Evolutionary conservation across 2,329 filamentous ascomycete species (phyloP).

Genomic region (Cadophora malorum): DNA sequence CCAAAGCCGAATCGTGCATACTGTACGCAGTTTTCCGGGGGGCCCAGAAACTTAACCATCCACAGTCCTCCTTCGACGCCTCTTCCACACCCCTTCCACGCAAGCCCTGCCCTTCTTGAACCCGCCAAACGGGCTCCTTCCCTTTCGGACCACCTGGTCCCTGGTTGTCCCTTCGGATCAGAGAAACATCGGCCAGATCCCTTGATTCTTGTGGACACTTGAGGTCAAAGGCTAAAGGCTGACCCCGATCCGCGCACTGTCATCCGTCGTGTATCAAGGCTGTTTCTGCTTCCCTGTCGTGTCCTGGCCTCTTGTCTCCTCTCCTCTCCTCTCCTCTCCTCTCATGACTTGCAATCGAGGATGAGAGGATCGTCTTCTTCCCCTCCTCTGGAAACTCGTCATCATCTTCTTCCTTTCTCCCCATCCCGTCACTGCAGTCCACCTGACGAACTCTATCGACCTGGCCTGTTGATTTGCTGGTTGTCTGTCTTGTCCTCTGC

Average conservation of each 20-base stretch:
- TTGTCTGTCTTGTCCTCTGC: not conserved
- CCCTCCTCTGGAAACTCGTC: slow-evolving; percentile 5
- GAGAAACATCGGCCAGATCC: slow-evolving; percentile 1
- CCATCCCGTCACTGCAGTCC: not conserved
- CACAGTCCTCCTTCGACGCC: not conserved
- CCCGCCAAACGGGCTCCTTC: slow-evolving; percentile 13
- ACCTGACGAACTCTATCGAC: slow-evolving; percentile 9
- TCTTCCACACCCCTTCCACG: slow-evolving; percentile 16
- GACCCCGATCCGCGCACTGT: slow-evolving; percentile 16
- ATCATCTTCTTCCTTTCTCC: slow-evolving; percentile 1
- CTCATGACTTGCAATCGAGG: not conserved
- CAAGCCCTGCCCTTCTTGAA: not conserved
- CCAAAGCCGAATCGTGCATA: slow-evolving; percentile 1
- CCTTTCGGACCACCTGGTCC: not conserved
- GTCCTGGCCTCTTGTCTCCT: not conserved
- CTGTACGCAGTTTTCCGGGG: not conserved
- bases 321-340: not conserved
- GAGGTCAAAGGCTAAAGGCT: not conserved
- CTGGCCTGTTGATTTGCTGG: slow-evolving; percentile 9
- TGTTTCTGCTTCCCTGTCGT: slow-evolving; percentile 21
- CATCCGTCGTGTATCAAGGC: slow-evolving; percentile 21
- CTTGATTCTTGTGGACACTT: too few species aligned
- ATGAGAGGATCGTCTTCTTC: slow-evolving; percentile 12
- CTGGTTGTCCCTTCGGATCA: not conserved
- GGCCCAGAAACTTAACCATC: not conserved